Base-by-base conservation (phyloP, 1,284 basidiomycete species). In the Trichosporon ovoides region DNA sequence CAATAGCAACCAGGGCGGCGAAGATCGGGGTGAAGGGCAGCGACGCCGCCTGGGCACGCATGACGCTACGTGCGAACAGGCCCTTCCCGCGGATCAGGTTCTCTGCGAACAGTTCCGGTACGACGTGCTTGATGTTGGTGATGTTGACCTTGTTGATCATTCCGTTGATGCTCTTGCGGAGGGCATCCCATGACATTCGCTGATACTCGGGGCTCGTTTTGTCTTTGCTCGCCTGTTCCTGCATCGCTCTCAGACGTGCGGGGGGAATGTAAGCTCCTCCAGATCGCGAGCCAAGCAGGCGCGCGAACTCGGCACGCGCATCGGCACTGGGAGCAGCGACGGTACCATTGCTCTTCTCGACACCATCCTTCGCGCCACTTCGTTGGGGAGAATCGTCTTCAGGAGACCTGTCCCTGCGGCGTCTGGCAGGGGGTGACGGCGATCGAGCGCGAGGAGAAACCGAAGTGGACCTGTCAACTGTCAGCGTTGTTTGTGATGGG, bases 211-310 rank as follows among this genome's bases (percentile, higher is more conserved):
- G 73, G 65, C 90, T 89, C 53, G 82, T 81, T 77, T 95, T 93
- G 81, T 98, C 92, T 61, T 84, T 81, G 12, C 84, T 79, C 11
- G 80, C 91, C 52, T 92, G 91, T 22, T 86, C 89, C 77, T 96
- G 91, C 76, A 99, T 82, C 1, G 94, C 94, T 53, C 91, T 85
- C 48, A 98, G 80, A 31, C 90, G 85, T 28, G 93, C 93, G 9
- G 96, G 96, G 1, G 95, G 95, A 68, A 99, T 87, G 74, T 99
- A 99, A 11, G 96, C 91, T 33, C 95, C 96, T 9, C 95, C 96
- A 7, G 89, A 91, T 31, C 89, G 85, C 19, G 75, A 75, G 38
- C 83, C 83, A 0, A 87, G 70, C 56, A 92, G 81, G 76, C 91
- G 91, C 3, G 87, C 84, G 69, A 92, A 91, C 76, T 91, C 89